phyloP scores from a whole-genome alignment of 768 basidiomycete genomes.

The Agaricus subrufescens region DNA sequence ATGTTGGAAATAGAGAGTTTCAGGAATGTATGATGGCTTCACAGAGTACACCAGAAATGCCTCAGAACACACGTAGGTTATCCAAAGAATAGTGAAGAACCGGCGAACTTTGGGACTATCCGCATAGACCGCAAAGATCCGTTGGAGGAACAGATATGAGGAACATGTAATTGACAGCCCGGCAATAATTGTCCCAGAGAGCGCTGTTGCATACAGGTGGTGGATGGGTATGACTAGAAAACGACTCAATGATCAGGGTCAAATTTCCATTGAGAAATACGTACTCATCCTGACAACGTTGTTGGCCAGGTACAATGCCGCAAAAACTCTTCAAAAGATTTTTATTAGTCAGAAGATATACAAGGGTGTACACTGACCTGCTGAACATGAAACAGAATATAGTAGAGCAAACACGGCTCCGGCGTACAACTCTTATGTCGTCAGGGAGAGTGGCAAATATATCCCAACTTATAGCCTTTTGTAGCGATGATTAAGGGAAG shows the following conservation, averaged over 20 bases:
- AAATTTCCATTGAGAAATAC: neutral
- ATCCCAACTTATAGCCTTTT: neutral
- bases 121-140: constrained; percentile 25
- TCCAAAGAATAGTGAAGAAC: constrained; percentile 23
- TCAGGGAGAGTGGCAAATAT: neutral
- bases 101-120: constrained; percentile 14
- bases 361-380: neutral
- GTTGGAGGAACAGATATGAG: constrained; percentile 25
- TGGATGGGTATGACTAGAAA: neutral
- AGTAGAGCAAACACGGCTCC: neutral
- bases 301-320: neutral
- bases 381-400: constrained; percentile 1
- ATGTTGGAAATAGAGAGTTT: constrained; percentile 13
- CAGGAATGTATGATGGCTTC: constrained; percentile 20
- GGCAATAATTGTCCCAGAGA: neutral
- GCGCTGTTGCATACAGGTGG: neutral
- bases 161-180: constrained; percentile 3
- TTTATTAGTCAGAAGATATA: neutral
- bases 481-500: neutral
- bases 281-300: neutral
- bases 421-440: neutral
- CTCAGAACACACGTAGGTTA: constrained; percentile 17
- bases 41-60: constrained; percentile 20
- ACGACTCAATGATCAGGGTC: too few relatives aligned
- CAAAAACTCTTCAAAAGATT: neutral